phyloP scores from a whole-genome alignment of 495 filamentous ascomycete genomes.

The Aspergillus ostianus region DNA sequence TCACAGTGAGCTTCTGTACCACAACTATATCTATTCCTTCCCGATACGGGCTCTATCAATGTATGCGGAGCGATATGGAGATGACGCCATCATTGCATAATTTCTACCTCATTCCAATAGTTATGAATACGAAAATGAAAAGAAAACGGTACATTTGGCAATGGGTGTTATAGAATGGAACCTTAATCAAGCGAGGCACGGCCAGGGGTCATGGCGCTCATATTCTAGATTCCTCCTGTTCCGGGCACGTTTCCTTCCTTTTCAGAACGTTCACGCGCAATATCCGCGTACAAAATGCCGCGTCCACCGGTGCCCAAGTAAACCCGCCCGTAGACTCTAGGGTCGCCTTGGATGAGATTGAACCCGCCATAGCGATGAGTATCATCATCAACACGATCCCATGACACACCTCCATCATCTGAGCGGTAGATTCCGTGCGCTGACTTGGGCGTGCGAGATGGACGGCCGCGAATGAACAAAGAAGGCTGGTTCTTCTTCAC shows the following conservation, averaged over 20 bases:
- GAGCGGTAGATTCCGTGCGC: constrained; percentile 44
- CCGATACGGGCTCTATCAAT: too few species aligned
- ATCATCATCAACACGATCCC: constrained; percentile 53
- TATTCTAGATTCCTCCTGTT: neutral
- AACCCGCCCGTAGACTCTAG: constrained; percentile 49
- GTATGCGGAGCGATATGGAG: too few species aligned
- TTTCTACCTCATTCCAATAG: too few species aligned
- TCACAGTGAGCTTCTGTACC: too few species aligned
- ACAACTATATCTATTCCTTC: too few species aligned
- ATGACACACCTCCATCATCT: constrained; percentile 45
- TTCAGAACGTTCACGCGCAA: neutral
- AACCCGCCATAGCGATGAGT: constrained; percentile 20
- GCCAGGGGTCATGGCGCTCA: too few species aligned
- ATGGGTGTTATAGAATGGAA: too few species aligned
- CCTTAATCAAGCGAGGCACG: too few species aligned
- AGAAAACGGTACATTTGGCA: too few species aligned
- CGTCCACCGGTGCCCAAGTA: constrained; percentile 60
- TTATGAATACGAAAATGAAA: too few species aligned
- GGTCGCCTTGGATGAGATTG: constrained; percentile 42
- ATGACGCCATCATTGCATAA: too few species aligned
- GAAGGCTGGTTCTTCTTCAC: constrained; percentile 1
- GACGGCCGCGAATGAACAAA: constrained; percentile 1
- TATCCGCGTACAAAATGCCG: constrained; percentile 47
- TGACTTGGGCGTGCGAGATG: neutral
- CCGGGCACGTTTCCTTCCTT: neutral